Percentiles rank a stretch among this genome's conserved stretches.
phyloP scores from a whole-genome alignment of 352 stramenopile species.

The Globisporangium splendens region DNA sequence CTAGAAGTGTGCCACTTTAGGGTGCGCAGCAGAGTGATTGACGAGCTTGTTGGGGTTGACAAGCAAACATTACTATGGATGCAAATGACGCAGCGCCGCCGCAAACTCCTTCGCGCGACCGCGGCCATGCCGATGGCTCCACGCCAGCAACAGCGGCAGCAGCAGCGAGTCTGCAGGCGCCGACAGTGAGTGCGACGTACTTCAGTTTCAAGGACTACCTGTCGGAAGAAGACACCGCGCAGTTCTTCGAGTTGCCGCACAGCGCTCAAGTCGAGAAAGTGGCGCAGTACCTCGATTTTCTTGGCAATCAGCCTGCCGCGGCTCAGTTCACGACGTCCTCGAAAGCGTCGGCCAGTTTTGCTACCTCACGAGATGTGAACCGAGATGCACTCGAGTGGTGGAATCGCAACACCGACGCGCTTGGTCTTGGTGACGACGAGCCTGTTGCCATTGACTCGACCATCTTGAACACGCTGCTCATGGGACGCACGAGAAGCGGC shows the following conservation, averaged over 20 bases:
- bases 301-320: constrained; percentile 37
- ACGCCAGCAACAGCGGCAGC: background rate
- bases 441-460: constrained; percentile 6
- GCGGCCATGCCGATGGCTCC: background rate
- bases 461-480: constrained; percentile 32
- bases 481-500: constrained; percentile 51
- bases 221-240: constrained; percentile 29
- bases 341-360: constrained; percentile 53
- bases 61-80: background rate
- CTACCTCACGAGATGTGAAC: background rate
- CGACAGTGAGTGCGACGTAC: constrained; percentile 16
- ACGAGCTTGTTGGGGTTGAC: background rate
- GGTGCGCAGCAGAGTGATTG: background rate
- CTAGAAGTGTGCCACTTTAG: background rate
- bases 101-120: background rate
- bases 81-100: background rate
- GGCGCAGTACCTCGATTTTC: constrained; percentile 59
- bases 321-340: constrained; percentile 52
- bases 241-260: constrained; percentile 56
- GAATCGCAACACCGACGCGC: constrained; percentile 1
- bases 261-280: constrained; percentile 53
- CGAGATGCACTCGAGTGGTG: background rate
- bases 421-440: background rate
- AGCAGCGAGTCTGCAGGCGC: background rate
- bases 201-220: constrained; percentile 73